Conservation (phyloP, 352 stramenopile species). For the Aphanomyces euteiches region DNA sequence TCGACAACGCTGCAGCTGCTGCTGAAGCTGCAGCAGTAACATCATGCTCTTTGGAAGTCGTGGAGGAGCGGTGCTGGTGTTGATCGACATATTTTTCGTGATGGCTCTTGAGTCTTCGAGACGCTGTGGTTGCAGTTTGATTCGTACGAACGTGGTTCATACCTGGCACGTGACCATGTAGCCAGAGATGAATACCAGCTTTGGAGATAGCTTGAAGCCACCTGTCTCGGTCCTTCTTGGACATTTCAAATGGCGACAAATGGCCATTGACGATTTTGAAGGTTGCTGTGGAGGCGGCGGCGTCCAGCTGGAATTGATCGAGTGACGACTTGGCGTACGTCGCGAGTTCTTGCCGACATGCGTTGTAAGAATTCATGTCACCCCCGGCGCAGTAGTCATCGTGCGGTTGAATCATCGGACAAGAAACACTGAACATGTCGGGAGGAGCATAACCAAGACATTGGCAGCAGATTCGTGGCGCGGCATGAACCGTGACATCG, state of each 20-base stretch:
- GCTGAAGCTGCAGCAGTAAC: too few species aligned
- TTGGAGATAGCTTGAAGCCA: neutral
- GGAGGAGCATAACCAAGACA: conserved; percentile 13
- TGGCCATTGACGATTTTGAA: conserved; percentile 19
- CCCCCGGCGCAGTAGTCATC: conserved; percentile 18
- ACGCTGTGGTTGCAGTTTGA: neutral
- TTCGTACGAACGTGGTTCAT: neutral
- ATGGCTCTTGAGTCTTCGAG: neutral
- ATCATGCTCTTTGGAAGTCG: too few species aligned
- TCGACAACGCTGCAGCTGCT: neutral
- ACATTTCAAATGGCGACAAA: conserved; percentile 7
- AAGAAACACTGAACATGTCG: neutral
- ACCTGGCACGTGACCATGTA: conserved; percentile 3
- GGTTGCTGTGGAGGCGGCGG: neutral
- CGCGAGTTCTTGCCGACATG: neutral
- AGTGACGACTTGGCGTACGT: neutral
- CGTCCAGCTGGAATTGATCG: neutral
- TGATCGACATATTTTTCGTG: neutral
- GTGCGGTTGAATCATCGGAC: neutral
- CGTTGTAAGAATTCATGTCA: conserved; percentile 1
- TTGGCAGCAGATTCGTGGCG: neutral
- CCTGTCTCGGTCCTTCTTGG: neutral
- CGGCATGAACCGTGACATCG: conserved; percentile 4
- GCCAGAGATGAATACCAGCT: conserved; percentile 5
- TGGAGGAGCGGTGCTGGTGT: too few species aligned